Evolutionary conservation across 805 yeast genomes (phyloP), one percentile per base, ranked within the genome.

Genomic region (Pichia californica): DNA sequence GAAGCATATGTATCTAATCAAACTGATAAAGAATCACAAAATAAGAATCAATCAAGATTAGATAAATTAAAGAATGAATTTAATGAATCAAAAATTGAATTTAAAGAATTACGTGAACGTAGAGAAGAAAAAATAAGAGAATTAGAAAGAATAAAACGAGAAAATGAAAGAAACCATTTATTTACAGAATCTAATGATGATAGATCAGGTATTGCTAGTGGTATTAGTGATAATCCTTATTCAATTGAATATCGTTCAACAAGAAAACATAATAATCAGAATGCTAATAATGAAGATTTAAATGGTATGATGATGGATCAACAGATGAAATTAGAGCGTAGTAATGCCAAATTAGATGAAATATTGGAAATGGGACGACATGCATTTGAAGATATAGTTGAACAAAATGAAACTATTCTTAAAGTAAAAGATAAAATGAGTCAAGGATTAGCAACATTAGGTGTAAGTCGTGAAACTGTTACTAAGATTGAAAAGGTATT

Each of bases 341-440:
- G 95, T 0, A 79, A 84, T 33, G 79, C 79, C 43, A 95, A 87
- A 58, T 67, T 93, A 48, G 99, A 93, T 59, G 88, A 86, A 51
- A 87, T 93, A 33, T 62, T 93, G 34, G 97, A 86, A 55, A 83
- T 87, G 82, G 98, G 97, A 2, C 77, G 83, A 47, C 74, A 75
- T 38, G 87, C 96, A 2, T 76, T 88, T 51, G 94, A 85, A 40
- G 95, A 89, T 57, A 69, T 93, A 19, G 83, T 84, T 16, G 88
- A 83, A 37, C 97, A 93, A 59, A 86, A 87, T 61, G 83, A 81
- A 54, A 71, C 81, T 25, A 70, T 91, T 44, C 67, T 73, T 44
- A 69, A 69, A 46, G 71, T 91, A 26, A 87, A 83, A 50, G 64
- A 70, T 34, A 76, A 72, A 50, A 71, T 93, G 67, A 76, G 80